These are phyloP conservation scores for Starmerella potacharoeniae DNA, from an alignment of 805 yeast genomes.

Conservation along the genomic window DNA sequence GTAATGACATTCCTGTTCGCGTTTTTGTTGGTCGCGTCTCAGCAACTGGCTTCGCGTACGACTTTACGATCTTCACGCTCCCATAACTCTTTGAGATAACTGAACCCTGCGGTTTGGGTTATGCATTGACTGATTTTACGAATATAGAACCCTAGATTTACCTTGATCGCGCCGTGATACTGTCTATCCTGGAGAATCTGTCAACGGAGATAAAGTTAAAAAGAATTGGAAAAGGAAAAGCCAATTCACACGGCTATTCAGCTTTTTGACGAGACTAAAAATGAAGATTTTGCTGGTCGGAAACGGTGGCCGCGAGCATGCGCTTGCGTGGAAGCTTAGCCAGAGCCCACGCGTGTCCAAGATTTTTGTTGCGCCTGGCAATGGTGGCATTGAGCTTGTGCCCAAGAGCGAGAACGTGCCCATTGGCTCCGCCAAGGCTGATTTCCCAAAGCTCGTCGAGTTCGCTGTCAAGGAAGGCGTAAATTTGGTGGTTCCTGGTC, in stretches of 20 bases:
- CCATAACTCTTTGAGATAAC: conserved; percentile 4
- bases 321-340: conserved; percentile 79
- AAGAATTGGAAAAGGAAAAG: background rate
- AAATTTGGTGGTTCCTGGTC: conserved; percentile 84
- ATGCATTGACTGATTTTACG: background rate
- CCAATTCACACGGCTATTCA: background rate
- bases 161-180: background rate
- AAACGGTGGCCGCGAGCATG: conserved; percentile 98
- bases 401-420: conserved; percentile 58
- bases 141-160: background rate
- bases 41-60: conserved; percentile 6
- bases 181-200: background rate
- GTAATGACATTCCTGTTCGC: conserved; percentile 37
- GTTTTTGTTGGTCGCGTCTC: conserved; percentile 3
- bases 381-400: conserved; percentile 62
- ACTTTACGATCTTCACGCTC: conserved; percentile 10
- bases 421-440: conserved; percentile 51
- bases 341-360: conserved; percentile 62
- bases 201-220: background rate
- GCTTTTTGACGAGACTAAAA: background rate
- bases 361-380: conserved; percentile 91
- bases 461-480: conserved; percentile 63
- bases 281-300: conserved; percentile 77
- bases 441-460: conserved; percentile 56
- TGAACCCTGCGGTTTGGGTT: background rate